These are phyloP conservation scores for Epicoccum sorghinum DNA, from an alignment of 2,329 filamentous ascomycete genomes.

Conservation along the genomic window DNA sequence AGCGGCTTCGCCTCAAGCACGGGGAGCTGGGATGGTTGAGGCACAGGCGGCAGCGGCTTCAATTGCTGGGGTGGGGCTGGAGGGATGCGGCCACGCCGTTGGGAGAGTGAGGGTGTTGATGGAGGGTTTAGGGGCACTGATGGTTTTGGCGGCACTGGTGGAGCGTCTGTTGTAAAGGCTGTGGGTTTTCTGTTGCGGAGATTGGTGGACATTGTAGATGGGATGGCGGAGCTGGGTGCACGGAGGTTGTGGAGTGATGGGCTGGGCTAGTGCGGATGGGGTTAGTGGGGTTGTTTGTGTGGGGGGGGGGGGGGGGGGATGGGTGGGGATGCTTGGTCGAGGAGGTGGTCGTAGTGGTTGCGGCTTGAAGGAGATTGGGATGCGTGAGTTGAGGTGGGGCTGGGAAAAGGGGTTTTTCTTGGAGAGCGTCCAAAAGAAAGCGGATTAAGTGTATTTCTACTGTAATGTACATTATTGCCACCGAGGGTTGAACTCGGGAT, in stretches of 20 bases:
- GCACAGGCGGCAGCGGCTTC: constrained; percentile 24
- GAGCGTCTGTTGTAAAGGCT: too few species aligned
- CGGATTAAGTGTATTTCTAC: background rate
- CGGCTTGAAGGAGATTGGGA: too few species aligned
- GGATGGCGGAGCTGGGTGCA: background rate
- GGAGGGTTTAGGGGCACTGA: background rate
- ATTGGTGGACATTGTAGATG: background rate
- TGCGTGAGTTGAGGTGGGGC: too few species aligned
- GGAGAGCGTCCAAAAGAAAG: too few species aligned
- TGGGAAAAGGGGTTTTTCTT: too few species aligned
- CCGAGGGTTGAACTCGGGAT: background rate
- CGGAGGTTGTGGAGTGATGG: too few species aligned
- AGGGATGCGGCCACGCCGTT: background rate
- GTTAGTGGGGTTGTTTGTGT: background rate
- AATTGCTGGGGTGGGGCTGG: background rate
- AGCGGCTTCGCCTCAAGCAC: constrained; percentile 18
- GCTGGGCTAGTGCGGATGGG: background rate
- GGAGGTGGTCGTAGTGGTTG: too few species aligned
- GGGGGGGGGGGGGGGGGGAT: background rate
- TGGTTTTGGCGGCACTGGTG: background rate
- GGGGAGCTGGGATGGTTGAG: background rate
- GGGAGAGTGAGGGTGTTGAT: background rate
- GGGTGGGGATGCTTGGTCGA: too few species aligned
- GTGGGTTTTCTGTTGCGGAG: background rate
- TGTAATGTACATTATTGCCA: constrained; percentile 1